Evolutionary conservation across 345 rosid species (phyloP), one percentile per base, ranked within the genome.

Genomic region (Ceriops decandra): DNA sequence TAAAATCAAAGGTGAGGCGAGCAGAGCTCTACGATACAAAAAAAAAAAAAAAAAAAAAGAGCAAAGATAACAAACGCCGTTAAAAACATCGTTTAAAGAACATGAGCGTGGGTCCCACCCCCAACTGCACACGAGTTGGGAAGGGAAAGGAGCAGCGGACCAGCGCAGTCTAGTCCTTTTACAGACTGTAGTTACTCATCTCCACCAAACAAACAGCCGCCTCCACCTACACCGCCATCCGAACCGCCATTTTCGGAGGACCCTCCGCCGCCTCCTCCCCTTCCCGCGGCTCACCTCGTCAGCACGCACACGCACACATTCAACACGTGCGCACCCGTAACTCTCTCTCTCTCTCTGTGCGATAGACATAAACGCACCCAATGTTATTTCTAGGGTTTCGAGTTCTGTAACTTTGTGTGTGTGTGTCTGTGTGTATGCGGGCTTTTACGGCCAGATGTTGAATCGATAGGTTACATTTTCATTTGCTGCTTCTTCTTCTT

Each of bases 121-220:
- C 33, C 33, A 2, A 28, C 47, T 9, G 47, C 17, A 42, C 17
- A 13, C 49, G 49, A 13, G 15, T 19, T 13, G 19, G 49, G 3
- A 38, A 38, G 13, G 2, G 46, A 2, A 13, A 15, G 49, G 49
- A 11, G 49, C 19, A 42, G 49, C 49, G 19, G 49, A 11, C 16
- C 17, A 42, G 19, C 49, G 0, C 4, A 2, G 1, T 47, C 46
- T 56, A 32, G 72, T 72, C 62, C 79, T 82, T 82, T 83, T 85
- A 77, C 86, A 79, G 82, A 64, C 77, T 81, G 80, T 79, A 81
- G 81, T 77, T 75, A 75, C 82, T 75, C 81, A 53, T 57, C 67
- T 35, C 63, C 69, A 77, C 79, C 82, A 75, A 73, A 72, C 79
- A 73, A 47, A 42, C 47, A 42, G 4, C 78, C 47, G 62, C 65